Percentiles rank a stretch among this genome's conserved stretches.
Evolutionary conservation across 306 rosid genomes (phyloP).

Genomic region (Glycyrrhiza uralensis): DNA sequence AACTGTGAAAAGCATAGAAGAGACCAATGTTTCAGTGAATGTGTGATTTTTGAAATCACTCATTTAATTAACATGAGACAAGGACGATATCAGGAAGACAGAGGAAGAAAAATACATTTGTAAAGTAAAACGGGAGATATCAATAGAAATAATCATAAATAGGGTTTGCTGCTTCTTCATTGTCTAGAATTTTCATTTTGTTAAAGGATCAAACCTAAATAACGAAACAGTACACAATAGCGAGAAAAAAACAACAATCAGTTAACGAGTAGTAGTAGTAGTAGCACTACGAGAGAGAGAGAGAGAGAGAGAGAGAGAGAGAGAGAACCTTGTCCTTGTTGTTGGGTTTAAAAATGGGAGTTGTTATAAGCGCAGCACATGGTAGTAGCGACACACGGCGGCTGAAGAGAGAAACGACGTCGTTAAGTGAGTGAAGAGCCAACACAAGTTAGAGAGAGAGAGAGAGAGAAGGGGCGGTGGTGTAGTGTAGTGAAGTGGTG

Average conservation of each 20-base stretch:
- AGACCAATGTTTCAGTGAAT: background rate
- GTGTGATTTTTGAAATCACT: too few relatives aligned
- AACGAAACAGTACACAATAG: slow-evolving; percentile 3
- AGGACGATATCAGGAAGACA: too few relatives aligned
- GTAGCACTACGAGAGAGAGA: background rate
- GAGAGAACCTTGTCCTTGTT: slow-evolving; percentile 19
- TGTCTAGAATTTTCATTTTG: background rate
- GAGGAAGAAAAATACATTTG: too few relatives aligned
- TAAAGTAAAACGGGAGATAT: background rate
- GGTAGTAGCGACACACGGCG: background rate
- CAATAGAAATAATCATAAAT: background rate
- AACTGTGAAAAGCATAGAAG: too few relatives aligned
- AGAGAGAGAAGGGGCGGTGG: background rate
- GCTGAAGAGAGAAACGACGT: background rate
- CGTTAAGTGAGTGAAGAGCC: background rate
- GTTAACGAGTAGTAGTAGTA: background rate
- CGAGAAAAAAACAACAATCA: background rate
- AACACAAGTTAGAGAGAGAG: background rate
- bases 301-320: background rate
- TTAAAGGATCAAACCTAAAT: background rate
- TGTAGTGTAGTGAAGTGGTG: background rate
- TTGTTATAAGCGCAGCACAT: background rate
- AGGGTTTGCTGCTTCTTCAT: background rate
- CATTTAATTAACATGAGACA: too few relatives aligned
- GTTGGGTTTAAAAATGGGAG: background rate